A percentile compares a stretch with the other conserved stretches of the same genome.
Conservation (phyloP, 768 basidiomycete species). For the Heimioporus sp. region DNA sequence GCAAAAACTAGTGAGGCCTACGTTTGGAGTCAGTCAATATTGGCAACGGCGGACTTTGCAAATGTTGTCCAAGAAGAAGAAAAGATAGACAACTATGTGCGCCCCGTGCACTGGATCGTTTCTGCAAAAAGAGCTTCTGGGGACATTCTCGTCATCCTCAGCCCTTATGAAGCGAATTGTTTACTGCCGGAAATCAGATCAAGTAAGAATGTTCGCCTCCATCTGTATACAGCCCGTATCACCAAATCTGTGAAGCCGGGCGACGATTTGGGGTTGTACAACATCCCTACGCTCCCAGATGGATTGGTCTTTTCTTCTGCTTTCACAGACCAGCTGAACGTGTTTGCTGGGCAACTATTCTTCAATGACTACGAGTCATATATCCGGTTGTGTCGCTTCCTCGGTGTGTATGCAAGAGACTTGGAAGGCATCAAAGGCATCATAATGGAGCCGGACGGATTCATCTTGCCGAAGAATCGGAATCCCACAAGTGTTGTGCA, state of each 20-base stretch:
- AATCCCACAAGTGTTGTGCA: background rate
- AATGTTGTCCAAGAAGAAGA: background rate
- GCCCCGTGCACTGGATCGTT: slow-evolving; percentile 45
- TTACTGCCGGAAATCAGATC: slow-evolving; percentile 37
- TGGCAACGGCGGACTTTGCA: slow-evolving; percentile 17
- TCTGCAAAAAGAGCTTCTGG: slow-evolving; percentile 30
- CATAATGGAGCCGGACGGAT: slow-evolving; percentile 15
- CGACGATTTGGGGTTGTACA: slow-evolving; percentile 31
- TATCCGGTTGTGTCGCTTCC: slow-evolving; percentile 31
- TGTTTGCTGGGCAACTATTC: slow-evolving; percentile 48
- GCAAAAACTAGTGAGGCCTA: slow-evolving; percentile 12
- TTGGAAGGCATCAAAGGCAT: slow-evolving; percentile 48
- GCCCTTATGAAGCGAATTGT: slow-evolving; percentile 39
- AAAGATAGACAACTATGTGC: slow-evolving; percentile 32
- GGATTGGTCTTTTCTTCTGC: slow-evolving; percentile 11
- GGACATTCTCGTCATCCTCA: slow-evolving; percentile 36
- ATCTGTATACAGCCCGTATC: slow-evolving; percentile 41
- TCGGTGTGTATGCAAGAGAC: slow-evolving; percentile 40
- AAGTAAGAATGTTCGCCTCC: slow-evolving; percentile 35
- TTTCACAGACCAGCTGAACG: slow-evolving; percentile 35
- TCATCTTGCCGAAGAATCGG: slow-evolving; percentile 13
- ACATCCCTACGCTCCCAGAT: slow-evolving; percentile 18
- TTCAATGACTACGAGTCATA: slow-evolving; percentile 34
- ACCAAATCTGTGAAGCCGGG: slow-evolving; percentile 32
- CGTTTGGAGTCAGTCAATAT: slow-evolving; percentile 16